Conservation (phyloP, 768 basidiomycete genomes). For the Russula foetens region DNA sequence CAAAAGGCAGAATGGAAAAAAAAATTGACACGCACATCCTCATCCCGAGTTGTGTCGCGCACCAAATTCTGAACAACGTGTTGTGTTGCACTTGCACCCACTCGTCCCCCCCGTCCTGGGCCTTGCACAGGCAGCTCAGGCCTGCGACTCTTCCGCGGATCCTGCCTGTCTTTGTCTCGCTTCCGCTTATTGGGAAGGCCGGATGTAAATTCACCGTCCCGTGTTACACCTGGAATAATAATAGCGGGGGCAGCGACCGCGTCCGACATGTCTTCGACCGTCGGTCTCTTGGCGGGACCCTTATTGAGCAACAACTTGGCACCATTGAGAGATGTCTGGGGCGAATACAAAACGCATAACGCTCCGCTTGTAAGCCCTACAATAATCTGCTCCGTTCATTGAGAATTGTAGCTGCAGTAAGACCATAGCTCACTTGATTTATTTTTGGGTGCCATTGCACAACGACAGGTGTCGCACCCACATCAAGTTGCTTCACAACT, state of each 20-base stretch:
- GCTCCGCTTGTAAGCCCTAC: conserved; percentile 82
- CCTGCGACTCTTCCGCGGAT: conserved; percentile 85
- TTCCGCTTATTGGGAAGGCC: conserved; percentile 68
- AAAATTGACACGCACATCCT: conserved; percentile 73
- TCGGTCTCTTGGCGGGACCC: conserved; percentile 74
- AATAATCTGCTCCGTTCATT: conserved; percentile 52
- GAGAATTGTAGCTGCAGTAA: background rate
- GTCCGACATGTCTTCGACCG: conserved; percentile 83
- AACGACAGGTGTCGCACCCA: conserved; percentile 78
- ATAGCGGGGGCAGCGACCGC: conserved; percentile 81
- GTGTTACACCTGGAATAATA: conserved; percentile 82
- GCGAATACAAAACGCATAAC: conserved; percentile 89
- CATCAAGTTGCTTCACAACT: conserved; percentile 55
- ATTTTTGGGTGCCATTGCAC: conserved; percentile 95
- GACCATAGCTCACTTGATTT: conserved; percentile 68
- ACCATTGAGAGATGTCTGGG: conserved; percentile 81
- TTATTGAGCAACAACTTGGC: conserved; percentile 85
- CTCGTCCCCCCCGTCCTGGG: conserved; percentile 87
- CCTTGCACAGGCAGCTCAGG: conserved; percentile 92
- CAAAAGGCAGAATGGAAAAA: conserved; percentile 18
- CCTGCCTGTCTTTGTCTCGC: conserved; percentile 79
- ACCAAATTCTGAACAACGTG: conserved; percentile 95
- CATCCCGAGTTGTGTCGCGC: conserved; percentile 80
- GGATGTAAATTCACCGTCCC: conserved; percentile 62
- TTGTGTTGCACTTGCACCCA: conserved; percentile 95